Conservation (phyloP, 148 eudicot genomes). For the Hydrangea macrophylla region DNA sequence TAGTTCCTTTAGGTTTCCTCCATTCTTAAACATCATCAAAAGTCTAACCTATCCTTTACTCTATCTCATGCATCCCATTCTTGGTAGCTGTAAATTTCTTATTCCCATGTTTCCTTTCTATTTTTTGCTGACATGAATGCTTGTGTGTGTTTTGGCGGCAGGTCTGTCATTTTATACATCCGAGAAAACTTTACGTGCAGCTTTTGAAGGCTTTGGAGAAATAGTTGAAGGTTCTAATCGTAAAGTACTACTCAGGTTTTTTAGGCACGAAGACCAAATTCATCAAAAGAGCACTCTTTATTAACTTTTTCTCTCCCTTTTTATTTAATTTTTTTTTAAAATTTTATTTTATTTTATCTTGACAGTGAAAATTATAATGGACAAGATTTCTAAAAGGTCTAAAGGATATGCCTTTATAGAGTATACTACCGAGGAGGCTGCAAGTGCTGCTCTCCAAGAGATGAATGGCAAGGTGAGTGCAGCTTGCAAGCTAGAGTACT, state of each 20-base stretch:
- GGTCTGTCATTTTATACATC: constrained; percentile 96
- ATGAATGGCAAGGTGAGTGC: constrained; percentile 88
- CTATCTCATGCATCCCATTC: not conserved
- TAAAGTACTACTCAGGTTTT: too few relatives aligned
- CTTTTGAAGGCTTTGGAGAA: constrained; percentile 89
- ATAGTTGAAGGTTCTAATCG: constrained; percentile 57
- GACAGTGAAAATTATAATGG: constrained; percentile 87
- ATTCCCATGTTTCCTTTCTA: not conserved
- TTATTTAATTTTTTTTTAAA: too few relatives aligned
- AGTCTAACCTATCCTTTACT: too few relatives aligned
- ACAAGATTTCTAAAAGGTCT: constrained; percentile 92
- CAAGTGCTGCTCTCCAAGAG: constrained; percentile 69
- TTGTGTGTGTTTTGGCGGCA: constrained; percentile 9
- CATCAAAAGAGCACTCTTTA: too few relatives aligned
- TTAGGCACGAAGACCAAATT: too few relatives aligned
- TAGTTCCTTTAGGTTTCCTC: too few relatives aligned
- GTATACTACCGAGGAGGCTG: constrained; percentile 73
- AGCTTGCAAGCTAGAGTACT: not conserved
- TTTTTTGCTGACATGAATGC: not conserved
- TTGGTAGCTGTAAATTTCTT: not conserved
- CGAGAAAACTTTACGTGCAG: constrained; percentile 82
- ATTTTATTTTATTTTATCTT: too few relatives aligned
- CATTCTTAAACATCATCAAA: too few relatives aligned
- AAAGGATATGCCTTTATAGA: constrained; percentile 89
- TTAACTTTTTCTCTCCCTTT: too few relatives aligned